Evolutionary conservation across 495 filamentous ascomycete species (phyloP), one percentile per base, ranked within the genome.

Genomic region (Clavariopsis aquatica): DNA sequence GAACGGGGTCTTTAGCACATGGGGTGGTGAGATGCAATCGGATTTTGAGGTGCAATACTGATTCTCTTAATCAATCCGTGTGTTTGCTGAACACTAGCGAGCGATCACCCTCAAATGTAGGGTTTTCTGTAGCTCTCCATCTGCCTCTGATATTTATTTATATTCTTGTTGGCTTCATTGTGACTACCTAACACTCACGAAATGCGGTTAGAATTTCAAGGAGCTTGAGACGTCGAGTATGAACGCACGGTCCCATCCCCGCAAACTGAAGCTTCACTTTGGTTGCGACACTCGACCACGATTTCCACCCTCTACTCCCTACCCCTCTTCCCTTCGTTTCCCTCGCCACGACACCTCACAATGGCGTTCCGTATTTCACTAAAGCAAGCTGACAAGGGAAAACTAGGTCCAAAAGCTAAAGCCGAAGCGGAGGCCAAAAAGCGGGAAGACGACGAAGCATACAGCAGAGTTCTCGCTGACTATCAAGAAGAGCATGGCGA

Each of bases 401-500:
- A 22, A 24, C 23, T 15, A 46, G 26, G 24, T 15, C 31, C 36
- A 15, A 57, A 34, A 9, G 28, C 38, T 43, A 60, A 60, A 27
- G 57, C 47, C 27, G 27, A 52, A 36, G 57, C 57, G 2, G 57
- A 58, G 17, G 55, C 26, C 24, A 60, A 51, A 36, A 23, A 31
- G 9, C 57, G 57, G 19, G 45, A 36, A 34, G 57, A 60, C 8
- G 28, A 20, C 9, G 12, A 60, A 17, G 57, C 19, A 4, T 29
- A 20, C 22, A 38, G 12, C 36, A 45, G 31, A 24, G 36, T 58
- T 15, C 24, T 58, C 31, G 55, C 36, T 19, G 55, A 58, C 4
- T 46, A 27, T 12, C n/a, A 26, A 17, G 24, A 58, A 20, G 55
- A 58, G 55, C 55, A 58, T 45, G 55, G 55, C 36, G 55, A 26